These are phyloP conservation scores for Chytriomyces hyalinus DNA, from an alignment of 192 early-diverging fungal genomes.

Conservation along the genomic window DNA sequence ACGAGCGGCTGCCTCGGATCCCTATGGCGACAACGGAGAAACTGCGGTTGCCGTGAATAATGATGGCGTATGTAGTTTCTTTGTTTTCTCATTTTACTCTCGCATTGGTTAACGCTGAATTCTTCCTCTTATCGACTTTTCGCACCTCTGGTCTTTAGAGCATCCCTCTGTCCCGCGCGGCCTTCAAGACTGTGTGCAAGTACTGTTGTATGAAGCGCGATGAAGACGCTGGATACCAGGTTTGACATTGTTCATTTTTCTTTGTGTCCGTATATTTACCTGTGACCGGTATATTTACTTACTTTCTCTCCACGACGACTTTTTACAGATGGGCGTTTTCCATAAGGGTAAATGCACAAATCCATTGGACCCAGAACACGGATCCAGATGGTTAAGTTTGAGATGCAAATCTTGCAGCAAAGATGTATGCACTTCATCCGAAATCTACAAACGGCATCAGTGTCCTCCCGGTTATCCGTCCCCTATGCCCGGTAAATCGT, in stretches of 20 bases:
- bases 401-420: conserved; percentile 33
- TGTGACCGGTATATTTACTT: neutral
- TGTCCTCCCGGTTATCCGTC: conserved; percentile 31
- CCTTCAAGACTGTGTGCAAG: conserved; percentile 34
- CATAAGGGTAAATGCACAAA: conserved; percentile 37
- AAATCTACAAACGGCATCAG: conserved; percentile 36
- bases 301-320: neutral
- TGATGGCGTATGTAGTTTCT: conserved; percentile 19
- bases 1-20: conserved; percentile 3
- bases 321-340: conserved; percentile 33
- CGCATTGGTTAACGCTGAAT: neutral
- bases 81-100: neutral
- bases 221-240: conserved; percentile 29
- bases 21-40: conserved; percentile 25
- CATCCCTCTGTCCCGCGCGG: conserved; percentile 29
- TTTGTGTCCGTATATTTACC: neutral
- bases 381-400: conserved; percentile 25
- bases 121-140: conserved; percentile 5
- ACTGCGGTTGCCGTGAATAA: conserved; percentile 26
- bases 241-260: neutral
- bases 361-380: conserved; percentile 30
- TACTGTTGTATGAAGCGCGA: conserved; percentile 35
- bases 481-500: conserved; percentile 35
- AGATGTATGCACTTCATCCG: conserved; percentile 28
- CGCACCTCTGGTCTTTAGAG: neutral